These are phyloP conservation scores for Lithocarpus polystachyus DNA, from an alignment of 306 rosid species.

Conservation along the genomic window DNA sequence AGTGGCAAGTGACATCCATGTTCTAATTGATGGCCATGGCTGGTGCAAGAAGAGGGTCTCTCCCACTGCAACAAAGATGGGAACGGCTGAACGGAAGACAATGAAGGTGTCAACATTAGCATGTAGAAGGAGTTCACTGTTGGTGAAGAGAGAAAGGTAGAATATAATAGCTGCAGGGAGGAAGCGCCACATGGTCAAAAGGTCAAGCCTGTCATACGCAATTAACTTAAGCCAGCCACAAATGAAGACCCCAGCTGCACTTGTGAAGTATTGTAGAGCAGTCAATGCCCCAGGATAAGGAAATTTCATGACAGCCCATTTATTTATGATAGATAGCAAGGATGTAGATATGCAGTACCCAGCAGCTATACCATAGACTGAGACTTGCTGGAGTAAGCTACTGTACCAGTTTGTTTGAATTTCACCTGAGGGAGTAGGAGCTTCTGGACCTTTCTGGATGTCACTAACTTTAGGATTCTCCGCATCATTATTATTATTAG, in stretches of 20 bases:
- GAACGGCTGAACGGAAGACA: slow-evolving; percentile 75
- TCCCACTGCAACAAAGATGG: slow-evolving; percentile 80
- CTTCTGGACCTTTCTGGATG: slow-evolving; percentile 29
- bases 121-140: slow-evolving; percentile 78
- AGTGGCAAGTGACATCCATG: slow-evolving; percentile 67
- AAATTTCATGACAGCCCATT: slow-evolving; percentile 92
- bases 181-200: slow-evolving; percentile 74
- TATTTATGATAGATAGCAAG: slow-evolving; percentile 79
- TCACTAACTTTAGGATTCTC: slow-evolving; percentile 40
- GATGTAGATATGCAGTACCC: slow-evolving; percentile 91
- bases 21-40: slow-evolving; percentile 69
- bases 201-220: slow-evolving; percentile 57
- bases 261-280: slow-evolving; percentile 81
- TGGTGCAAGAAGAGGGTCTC: slow-evolving; percentile 76
- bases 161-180: slow-evolving; percentile 77
- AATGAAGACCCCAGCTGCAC: slow-evolving; percentile 67
- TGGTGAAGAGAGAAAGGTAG: slow-evolving; percentile 81
- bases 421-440: slow-evolving; percentile 21
- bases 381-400: slow-evolving; percentile 42
- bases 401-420: slow-evolving; percentile 43
- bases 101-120: slow-evolving; percentile 91
- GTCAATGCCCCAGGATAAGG: slow-evolving; percentile 91
- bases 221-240: slow-evolving; percentile 54
- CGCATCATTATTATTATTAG: slow-evolving; percentile 30
- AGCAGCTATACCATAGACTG: slow-evolving; percentile 73